phyloP scores from a whole-genome alignment of 768 basidiomycete genomes.

The Rhodosporidiobolus odoratus region DNA sequence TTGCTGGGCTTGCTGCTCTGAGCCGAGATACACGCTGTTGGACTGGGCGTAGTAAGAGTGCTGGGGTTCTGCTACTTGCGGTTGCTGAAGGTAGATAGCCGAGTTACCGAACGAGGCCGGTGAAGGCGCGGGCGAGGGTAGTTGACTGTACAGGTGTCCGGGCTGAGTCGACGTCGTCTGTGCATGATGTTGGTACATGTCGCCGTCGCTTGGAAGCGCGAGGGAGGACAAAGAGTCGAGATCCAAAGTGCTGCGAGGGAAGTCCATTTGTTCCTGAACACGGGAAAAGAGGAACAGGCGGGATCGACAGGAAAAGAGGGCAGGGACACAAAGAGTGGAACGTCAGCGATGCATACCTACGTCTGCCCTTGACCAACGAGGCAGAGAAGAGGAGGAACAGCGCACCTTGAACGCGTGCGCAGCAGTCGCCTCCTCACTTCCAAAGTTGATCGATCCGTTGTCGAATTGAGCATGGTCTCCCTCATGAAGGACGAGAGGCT shows the following conservation, averaged over 20 bases:
- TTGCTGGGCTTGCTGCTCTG: not conserved
- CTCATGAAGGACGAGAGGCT: no score
- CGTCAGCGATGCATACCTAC: no score
- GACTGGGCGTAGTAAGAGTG: not conserved
- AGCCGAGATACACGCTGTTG: not conserved
- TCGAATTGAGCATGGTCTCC: no score
- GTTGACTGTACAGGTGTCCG: not conserved
- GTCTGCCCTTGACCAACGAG: not conserved
- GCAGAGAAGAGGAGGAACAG: not conserved
- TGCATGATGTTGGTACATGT: not conserved
- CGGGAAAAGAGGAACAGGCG: not conserved
- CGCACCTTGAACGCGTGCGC: not conserved
- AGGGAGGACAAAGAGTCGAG: not conserved
- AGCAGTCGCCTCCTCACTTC: not conserved
- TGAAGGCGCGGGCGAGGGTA: conserved; percentile 6
- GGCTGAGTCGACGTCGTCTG: not conserved
- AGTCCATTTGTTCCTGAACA: not conserved
- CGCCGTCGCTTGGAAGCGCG: not conserved
- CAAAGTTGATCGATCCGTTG: no score
- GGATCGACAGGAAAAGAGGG: not conserved
- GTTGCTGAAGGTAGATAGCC: not conserved
- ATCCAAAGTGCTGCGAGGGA: not conserved
- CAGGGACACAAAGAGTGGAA: not conserved
- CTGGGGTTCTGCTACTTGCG: not conserved
- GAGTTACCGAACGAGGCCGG: not conserved